Conservation (phyloP, 441 rosid species). For the Populus tomentosa region DNA sequence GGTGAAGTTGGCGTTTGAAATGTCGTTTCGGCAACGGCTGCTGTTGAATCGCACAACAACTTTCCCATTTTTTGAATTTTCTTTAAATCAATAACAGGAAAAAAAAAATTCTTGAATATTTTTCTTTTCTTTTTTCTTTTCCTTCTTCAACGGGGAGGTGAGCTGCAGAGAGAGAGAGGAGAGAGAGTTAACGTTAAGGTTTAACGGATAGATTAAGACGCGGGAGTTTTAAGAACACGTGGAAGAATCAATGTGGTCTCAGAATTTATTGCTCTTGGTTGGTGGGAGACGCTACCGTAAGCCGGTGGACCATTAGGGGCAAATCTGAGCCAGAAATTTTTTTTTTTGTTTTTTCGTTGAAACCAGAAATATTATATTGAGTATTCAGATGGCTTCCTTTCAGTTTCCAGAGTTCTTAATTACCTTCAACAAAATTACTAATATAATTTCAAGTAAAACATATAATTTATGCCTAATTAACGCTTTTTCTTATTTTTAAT, state of each 20-base stretch:
- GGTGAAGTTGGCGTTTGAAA: constrained; percentile 35
- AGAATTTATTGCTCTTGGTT: background rate
- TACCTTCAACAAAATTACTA: too few species aligned
- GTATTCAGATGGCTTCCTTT: background rate
- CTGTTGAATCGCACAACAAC: constrained; percentile 61
- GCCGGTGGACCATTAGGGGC: constrained; percentile 25
- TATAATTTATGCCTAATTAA: too few species aligned
- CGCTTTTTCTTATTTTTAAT: too few species aligned
- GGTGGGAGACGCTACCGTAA: background rate
- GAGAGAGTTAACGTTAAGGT: constrained; percentile 12
- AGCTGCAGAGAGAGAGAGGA: constrained; percentile 16
- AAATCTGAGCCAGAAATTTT: constrained; percentile 9
- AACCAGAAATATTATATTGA: too few species aligned
- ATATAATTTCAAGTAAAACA: too few species aligned
- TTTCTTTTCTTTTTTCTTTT: too few species aligned
- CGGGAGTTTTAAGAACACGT: background rate
- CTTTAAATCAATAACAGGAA: background rate
- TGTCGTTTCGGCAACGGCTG: constrained; percentile 20
- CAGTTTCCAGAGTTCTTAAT: too few species aligned
- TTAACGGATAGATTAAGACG: background rate
- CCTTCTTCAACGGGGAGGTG: background rate
- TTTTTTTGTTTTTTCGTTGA: background rate
- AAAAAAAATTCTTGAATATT: background rate
- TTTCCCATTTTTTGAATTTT: constrained; percentile 57
- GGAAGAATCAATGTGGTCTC: background rate